phyloP scores from a whole-genome alignment of 179 eudicot genomes.

The Camellia oleifera region DNA sequence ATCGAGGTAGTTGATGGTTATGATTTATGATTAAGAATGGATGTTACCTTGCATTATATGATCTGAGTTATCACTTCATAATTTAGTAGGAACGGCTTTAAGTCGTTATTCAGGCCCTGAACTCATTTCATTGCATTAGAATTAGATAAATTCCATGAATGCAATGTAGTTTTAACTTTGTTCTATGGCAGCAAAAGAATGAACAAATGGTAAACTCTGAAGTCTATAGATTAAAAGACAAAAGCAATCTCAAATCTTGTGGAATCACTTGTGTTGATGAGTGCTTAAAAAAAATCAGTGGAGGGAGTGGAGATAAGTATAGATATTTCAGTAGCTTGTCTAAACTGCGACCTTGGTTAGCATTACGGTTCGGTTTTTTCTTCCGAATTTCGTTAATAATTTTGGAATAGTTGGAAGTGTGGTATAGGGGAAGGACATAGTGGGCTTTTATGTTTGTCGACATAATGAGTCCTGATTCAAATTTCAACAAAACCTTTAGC shows the following conservation, averaged over 20 bases:
- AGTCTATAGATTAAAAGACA: neutral
- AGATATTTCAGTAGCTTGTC: constrained; percentile 3
- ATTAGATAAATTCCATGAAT: neutral
- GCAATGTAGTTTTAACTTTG: neutral
- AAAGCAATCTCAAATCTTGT: neutral
- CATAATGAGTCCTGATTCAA: neutral
- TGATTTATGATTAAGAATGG: neutral
- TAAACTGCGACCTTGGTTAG: no score
- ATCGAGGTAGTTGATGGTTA: constrained; percentile 58
- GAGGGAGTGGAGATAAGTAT: neutral
- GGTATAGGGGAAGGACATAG: neutral
- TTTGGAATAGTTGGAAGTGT: neutral
- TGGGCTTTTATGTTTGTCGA: neutral
- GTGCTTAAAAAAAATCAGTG: neutral
- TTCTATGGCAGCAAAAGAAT: neutral
- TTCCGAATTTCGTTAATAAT: neutral
- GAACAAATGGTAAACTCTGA: neutral
- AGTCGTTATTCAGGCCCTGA: neutral
- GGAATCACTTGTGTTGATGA: neutral
- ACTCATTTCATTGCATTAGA: neutral
- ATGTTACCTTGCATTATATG: neutral
- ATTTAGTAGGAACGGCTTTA: neutral
- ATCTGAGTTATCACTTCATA: neutral
- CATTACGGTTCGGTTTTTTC: no score
- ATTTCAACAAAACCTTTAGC: neutral